A percentile compares a stretch with the other conserved stretches of the same genome.
Conservation (phyloP, 225 moss, liverwort and hornwort genomes). For the Asterella californica region DNA sequence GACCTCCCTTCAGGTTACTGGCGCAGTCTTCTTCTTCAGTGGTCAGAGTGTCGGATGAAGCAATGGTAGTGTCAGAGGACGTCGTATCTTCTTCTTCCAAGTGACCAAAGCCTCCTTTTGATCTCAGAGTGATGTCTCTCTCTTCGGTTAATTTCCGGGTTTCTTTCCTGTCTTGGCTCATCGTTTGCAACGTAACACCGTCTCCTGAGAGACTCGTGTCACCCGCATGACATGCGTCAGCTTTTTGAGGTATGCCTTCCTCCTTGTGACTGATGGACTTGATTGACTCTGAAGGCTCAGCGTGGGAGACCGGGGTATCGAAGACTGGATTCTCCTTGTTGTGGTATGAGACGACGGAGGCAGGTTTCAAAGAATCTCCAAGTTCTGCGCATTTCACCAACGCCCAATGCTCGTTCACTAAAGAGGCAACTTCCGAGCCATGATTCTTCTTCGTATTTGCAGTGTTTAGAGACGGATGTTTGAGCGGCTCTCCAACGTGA, state of each 20-base stretch:
- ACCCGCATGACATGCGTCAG: neutral
- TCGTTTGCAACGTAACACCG: neutral
- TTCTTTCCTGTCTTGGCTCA: neutral
- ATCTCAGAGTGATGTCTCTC: neutral
- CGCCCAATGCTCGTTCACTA: neutral
- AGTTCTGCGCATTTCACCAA: neutral
- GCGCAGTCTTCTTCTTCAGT: slow-evolving; percentile 3
- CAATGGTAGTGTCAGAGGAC: neutral
- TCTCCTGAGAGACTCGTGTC: neutral
- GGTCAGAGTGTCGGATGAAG: slow-evolving; percentile 6
- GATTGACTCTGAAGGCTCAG: neutral
- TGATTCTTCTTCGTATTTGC: slow-evolving; percentile 10
- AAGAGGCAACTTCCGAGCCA: neutral
- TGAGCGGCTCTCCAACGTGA: neutral
- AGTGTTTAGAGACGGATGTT: neutral
- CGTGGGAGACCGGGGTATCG: neutral
- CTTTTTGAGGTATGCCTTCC: neutral
- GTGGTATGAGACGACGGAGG: neutral
- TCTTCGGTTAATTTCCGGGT: neutral
- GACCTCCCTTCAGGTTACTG: neutral
- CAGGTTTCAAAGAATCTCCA: neutral
- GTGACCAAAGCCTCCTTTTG: slow-evolving; percentile 1
- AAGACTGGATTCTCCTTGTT: neutral
- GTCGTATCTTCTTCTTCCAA: neutral
- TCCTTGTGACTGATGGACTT: slow-evolving; percentile 9